phyloP scores from a whole-genome alignment of 495 filamentous ascomycete species.

The Neurospora sp. region DNA sequence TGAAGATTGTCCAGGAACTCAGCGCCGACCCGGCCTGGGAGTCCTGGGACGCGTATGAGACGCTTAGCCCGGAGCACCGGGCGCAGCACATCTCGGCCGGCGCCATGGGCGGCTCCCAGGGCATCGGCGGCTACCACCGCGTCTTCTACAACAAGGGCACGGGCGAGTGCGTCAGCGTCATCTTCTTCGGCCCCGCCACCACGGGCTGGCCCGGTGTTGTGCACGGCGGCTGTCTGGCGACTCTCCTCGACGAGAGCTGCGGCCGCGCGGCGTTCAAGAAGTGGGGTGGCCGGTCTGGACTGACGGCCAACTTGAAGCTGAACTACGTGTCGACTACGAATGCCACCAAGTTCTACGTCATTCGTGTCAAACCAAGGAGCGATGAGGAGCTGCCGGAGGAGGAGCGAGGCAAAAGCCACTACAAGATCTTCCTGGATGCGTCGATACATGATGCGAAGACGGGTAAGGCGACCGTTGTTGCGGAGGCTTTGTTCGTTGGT shows the following conservation, averaged over 20 bases:
- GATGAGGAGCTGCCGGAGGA: slow-evolving; percentile 19
- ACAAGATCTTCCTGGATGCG: slow-evolving; percentile 49
- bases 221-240: slow-evolving; percentile 67
- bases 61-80: slow-evolving; percentile 28
- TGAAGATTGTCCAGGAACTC: slow-evolving; percentile 46
- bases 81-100: slow-evolving; percentile 34
- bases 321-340: slow-evolving; percentile 50
- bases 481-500: slow-evolving; percentile 54
- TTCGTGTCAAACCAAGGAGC: slow-evolving; percentile 38
- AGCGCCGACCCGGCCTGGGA: slow-evolving; percentile 42
- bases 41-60: slow-evolving; percentile 48
- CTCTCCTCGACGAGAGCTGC: slow-evolving; percentile 58
- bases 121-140: slow-evolving; percentile 41
- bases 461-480: slow-evolving; percentile 44
- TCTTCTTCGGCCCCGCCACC: slow-evolving; percentile 53
- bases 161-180: slow-evolving; percentile 37
- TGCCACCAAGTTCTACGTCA: slow-evolving; percentile 52
- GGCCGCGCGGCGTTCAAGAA: slow-evolving; percentile 41
- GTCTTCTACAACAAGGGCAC: slow-evolving; percentile 31
- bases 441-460: slow-evolving; percentile 26
- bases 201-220: slow-evolving; percentile 68
- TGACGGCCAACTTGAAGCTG: slow-evolving; percentile 57
- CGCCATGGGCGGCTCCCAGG: slow-evolving; percentile 30
- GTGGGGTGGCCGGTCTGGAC: slow-evolving; percentile 35
- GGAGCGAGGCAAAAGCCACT: slow-evolving; percentile 41